A percentile compares a stretch with the other conserved stretches of the same genome.
Evolutionary conservation across 192 early-diverging fungal species (phyloP).

Genomic region (Dissophora ornata): DNA sequence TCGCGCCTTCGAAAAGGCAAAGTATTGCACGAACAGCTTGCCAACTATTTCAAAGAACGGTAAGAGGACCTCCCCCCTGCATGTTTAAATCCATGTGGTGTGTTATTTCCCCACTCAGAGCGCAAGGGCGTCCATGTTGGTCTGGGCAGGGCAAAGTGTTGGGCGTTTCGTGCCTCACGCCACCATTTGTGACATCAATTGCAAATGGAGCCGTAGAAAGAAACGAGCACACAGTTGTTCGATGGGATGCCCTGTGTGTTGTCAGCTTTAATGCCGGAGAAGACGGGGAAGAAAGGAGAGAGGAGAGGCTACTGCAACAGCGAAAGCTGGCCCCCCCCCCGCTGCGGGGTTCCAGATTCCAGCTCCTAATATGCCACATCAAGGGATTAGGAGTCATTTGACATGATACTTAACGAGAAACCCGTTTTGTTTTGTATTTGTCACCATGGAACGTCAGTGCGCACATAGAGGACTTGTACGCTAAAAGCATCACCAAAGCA

Average conservation of each 20-base stretch:
- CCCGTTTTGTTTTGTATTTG: background rate
- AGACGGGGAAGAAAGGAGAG: background rate
- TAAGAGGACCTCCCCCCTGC: no score
- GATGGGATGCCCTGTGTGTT: no score
- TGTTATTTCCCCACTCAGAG: background rate
- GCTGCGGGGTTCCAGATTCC: background rate
- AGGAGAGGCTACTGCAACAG: background rate
- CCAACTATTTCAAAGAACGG: slow-evolving; percentile 68
- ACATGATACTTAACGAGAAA: background rate
- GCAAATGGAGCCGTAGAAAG: no score
- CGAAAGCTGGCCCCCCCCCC: background rate
- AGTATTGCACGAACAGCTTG: slow-evolving; percentile 62
- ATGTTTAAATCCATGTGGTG: no score
- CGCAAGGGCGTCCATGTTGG: no score
- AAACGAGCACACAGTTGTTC: no score
- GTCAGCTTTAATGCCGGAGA: no score
- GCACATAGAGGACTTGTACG: slow-evolving; percentile 62
- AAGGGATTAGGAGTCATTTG: no score
- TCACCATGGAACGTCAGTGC: slow-evolving; percentile 54
- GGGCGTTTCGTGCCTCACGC: background rate
- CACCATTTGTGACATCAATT: no score
- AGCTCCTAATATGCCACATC: slow-evolving; percentile 15
- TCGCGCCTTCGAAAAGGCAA: slow-evolving; percentile 57
- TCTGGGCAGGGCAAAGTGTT: no score
- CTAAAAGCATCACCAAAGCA: slow-evolving; percentile 59